Percentiles rank a stretch among this genome's conserved stretches.
Conservation (phyloP, 2,329 filamentous ascomycete species). For the Pseudocercospora cruenta region DNA sequence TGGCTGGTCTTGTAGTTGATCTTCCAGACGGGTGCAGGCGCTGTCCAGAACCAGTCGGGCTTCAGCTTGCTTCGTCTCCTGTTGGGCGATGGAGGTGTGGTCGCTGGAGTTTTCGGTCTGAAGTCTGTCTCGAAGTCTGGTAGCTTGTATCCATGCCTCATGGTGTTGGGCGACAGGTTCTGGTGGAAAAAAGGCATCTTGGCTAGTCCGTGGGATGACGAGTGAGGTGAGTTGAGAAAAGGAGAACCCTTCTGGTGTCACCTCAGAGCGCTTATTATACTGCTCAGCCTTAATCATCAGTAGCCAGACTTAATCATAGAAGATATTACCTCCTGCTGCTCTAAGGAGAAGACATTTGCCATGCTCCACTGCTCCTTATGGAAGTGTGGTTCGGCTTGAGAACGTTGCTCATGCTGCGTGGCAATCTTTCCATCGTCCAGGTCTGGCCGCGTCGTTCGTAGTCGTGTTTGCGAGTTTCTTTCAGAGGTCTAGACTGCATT, state of each 20-base stretch:
- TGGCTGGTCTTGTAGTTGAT: neutral
- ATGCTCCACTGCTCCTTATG: slow-evolving; percentile 4
- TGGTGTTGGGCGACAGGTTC: slow-evolving; percentile 3
- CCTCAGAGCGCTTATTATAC: neutral
- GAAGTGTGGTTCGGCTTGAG: slow-evolving; percentile 6
- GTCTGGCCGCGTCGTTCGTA: neutral
- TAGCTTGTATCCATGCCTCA: neutral
- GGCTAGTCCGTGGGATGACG: neutral
- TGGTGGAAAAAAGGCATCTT: slow-evolving; percentile 7
- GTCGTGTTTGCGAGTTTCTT: neutral
- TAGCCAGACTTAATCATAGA: neutral
- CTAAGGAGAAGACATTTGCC: neutral
- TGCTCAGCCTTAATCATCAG: slow-evolving; percentile 1
- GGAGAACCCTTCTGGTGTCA: neutral
- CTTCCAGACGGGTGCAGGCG: neutral
- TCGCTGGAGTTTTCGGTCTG: neutral
- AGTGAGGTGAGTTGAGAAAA: neutral
- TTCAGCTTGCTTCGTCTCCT: slow-evolving; percentile 6
- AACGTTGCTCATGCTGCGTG: slow-evolving; percentile 3
- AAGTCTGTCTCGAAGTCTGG: slow-evolving; percentile 3
- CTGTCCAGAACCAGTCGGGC: neutral
- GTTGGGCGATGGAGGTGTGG: neutral
- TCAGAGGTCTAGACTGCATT: neutral
- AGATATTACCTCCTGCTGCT: slow-evolving; percentile 1
- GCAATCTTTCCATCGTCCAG: neutral